Evolutionary conservation across 192 early-diverging fungal genomes (phyloP), one percentile per base, ranked within the genome.

Genomic region (Backusella australiensis): DNA sequence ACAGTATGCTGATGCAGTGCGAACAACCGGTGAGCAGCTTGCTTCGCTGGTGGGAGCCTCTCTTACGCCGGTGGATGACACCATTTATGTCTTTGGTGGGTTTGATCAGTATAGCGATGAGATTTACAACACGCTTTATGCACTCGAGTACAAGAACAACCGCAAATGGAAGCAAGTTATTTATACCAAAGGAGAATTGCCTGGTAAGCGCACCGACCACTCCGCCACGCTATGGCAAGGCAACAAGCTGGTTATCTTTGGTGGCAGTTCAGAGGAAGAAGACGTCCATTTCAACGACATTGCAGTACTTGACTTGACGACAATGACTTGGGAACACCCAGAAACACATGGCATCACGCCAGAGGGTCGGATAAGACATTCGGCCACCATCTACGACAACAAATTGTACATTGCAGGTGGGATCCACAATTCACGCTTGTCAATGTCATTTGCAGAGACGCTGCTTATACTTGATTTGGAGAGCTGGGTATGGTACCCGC

Each of bases 101-200:
- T 92, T 92, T 71, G 77, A 92, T 72, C 84, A 86, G 35, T 92
- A 90, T 71, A 89, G 86, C 12, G 90, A 90, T 74, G 90, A 89
- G 44, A 90, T 92, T 44, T 91, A 86, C 80, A 90, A 92, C 70
- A 86, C 89, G 68, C 76, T 92, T 15, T 88, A 87, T 73, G 78
- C 79, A 14, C 76, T 91, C 3, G 82, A 85, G 2, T 77, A 85
- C 11, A 80, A 82, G 8, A 78, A 80, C 69, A 56, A 42, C 14
- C 75, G 59, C 12, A 65, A 75, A 52, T 92, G 91, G 91, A 78
- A 56, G 21, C 80, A 81, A 26, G 72, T 89, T 23, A 83, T 89
- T 32, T 85, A 87, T 49, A 85, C 85, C 19, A 87, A 86, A 26
- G 88, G 87, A 21, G 70, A 77, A 36, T 63, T 38, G 1, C 74